phyloP scores from a whole-genome alignment of 768 basidiomycete genomes.

The Dendrothele bispora region DNA sequence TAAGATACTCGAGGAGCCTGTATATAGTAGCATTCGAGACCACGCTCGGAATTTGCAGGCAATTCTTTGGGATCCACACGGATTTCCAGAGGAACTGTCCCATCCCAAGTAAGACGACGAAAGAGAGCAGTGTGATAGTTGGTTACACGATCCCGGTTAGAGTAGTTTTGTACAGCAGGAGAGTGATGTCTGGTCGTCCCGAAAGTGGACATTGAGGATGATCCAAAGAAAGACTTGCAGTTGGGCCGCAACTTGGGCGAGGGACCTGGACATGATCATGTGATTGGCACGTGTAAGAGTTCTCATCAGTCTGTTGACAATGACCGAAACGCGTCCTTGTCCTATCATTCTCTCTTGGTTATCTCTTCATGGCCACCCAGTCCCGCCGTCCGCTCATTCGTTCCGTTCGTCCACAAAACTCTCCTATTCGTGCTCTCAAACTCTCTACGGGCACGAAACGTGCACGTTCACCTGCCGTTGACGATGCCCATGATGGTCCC shows the following conservation, averaged over 20 bases:
- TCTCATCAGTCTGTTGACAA: background rate
- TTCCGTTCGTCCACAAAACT: conserved; percentile 31
- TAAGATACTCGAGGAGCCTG: conserved; percentile 93
- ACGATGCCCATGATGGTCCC: no score
- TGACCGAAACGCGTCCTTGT: background rate
- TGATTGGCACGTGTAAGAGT: background rate
- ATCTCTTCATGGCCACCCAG: conserved; percentile 42
- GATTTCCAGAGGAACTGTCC: conserved; percentile 86
- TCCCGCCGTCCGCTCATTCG: conserved; percentile 51
- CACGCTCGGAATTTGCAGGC: conserved; percentile 86
- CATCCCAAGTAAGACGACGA: conserved; percentile 87
- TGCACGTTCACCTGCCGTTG: conserved; percentile 20
- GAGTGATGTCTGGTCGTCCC: conserved; percentile 51
- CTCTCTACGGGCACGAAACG: conserved; percentile 18
- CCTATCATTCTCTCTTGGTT: conserved; percentile 19
- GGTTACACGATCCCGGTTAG: conserved; percentile 37
- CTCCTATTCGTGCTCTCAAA: conserved; percentile 25
- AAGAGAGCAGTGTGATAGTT: conserved; percentile 77
- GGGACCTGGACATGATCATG: background rate
- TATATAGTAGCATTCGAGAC: conserved; percentile 86
- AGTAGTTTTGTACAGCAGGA: conserved; percentile 25
- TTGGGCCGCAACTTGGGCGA: background rate
- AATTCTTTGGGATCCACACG: conserved; percentile 87
- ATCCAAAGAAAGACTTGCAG: background rate
- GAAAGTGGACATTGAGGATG: conserved; percentile 46